Base-by-base conservation (phyloP, 2,329 filamentous ascomycete species). In the Macroventuria anomochaeta region DNA sequence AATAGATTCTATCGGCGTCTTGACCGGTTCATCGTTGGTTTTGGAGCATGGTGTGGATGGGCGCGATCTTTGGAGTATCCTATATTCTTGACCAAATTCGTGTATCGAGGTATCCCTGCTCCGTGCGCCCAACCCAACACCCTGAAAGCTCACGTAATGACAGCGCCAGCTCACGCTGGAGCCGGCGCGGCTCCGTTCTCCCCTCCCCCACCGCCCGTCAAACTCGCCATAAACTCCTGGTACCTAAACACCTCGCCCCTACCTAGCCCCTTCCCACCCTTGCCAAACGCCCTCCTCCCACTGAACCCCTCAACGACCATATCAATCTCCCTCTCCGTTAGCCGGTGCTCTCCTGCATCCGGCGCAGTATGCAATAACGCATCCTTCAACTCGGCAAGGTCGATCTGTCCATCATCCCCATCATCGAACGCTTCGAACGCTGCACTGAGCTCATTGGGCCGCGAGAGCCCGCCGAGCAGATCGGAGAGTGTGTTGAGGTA, bases 341-440 rank as follows among this genome's bases (percentile, higher is more conserved):
- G 37, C 32, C 68, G 67, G 32, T 59, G 63, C 57, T 72, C 72
- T 5, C 72, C 72, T 2, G 65, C 53, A 62, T 96, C 91, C 0
- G 91, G 90, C 0, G 87, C 86, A 0, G 92, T 96, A 61, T 92
- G 85, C 33, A 97, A 76, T 37, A 99, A 75, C 0, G 93, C 91
- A 63, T 95, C 90, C 38, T 89, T 86, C 58, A 99, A 77, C 74
- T 96, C 91, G 0, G 79, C 83, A 17, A 96, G 78, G 70, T 97
- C 92, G 32, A 97, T 86, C 75, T 97, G 92, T 3, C 95, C 95
- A 66, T 90, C 95, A 72, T 99, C 95, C 59, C 96, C 92, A 58
- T 96, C 90, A 69, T 99, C 95, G 71, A 97, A 97, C 0, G 95
- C 95, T 2, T 91, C 91, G 63, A 99, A 93, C 0, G 95, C 95